Base-by-base conservation (phyloP, 768 basidiomycete species). In the Collybia sordida region DNA sequence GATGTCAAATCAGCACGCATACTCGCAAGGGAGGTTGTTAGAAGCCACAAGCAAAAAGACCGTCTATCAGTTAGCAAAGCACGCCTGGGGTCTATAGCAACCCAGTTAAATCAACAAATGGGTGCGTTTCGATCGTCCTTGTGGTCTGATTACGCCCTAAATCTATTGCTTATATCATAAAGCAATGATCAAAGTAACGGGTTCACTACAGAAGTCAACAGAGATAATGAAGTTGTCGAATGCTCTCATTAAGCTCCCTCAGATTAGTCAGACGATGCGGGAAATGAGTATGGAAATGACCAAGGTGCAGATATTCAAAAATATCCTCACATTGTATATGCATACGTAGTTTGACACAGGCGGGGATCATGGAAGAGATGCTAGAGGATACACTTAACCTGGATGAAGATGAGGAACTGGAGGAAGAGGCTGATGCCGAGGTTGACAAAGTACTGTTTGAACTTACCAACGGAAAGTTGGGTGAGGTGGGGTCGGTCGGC, bases 201-300 rank as follows among this genome's bases (percentile, higher is more conserved):
- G 97, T n/a, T 83, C 95, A 5, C 74, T 99, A 53, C 96, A 98
- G 71, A 97, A 94, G 69, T 97, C 94, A 6, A 94, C 96, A 1
- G 95, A 98, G 66, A 98, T 98, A 53, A 98, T 99, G 95, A 98
- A 90, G 71, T 77, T 95, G 36, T 95, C 94, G n/a, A 98, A 96
- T 71, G 73, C 87, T 22, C 79, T 98, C 41, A 75, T 98, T 56
- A 94, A 86, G 60, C 77, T 99, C 14, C 97, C 97, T 15, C 93
- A 98, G 66, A 83, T 98, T 42, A 89, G 87, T 68, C 86, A 84
- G 54, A 81, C 83, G 0, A 99, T 99, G 97, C 82, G 93, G 28
- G 90, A 97, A 62, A 95, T 99, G 93, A 93, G 89, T 59, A 93
- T 95, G 88, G 97, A 99, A 70, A 98, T 98, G 97, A 98, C 91